Percentiles rank a stretch among this genome's conserved stretches.
Evolutionary conservation across 2,329 filamentous ascomycete genomes (phyloP).

Genomic region (Diaporthe ampelina): DNA sequence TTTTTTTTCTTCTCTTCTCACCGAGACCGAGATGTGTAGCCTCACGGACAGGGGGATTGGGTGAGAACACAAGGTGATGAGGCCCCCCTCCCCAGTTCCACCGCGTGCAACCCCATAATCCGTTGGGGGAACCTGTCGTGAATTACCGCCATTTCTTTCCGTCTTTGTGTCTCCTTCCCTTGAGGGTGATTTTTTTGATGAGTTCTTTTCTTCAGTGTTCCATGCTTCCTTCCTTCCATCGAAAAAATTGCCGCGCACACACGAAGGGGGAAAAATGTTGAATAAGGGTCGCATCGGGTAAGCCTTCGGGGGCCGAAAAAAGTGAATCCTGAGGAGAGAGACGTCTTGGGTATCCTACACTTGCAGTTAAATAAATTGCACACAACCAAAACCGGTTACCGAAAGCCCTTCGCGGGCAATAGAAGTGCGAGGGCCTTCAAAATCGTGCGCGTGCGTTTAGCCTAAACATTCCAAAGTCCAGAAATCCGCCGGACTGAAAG

Average conservation of each 20-base stretch:
- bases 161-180: background rate
- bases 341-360: constrained; percentile 27
- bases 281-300: background rate
- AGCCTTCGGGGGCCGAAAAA: constrained; percentile 3
- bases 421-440: background rate
- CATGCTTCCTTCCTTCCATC: background rate
- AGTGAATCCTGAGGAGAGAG: no score
- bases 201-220: background rate
- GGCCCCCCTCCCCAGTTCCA: no score
- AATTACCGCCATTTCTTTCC: background rate
- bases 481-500: background rate
- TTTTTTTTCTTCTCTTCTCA: background rate
- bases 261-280: background rate
- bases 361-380: background rate
- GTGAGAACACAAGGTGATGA: background rate
- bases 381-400: background rate
- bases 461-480: background rate
- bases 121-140: background rate
- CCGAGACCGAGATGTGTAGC: background rate
- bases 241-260: background rate
- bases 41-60: background rate
- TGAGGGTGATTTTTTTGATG: background rate
- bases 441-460: background rate
- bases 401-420: background rate
- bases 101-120: background rate